Base-by-base conservation (phyloP, 108 stramenopile genomes). In the Nitzschia palea region DNA sequence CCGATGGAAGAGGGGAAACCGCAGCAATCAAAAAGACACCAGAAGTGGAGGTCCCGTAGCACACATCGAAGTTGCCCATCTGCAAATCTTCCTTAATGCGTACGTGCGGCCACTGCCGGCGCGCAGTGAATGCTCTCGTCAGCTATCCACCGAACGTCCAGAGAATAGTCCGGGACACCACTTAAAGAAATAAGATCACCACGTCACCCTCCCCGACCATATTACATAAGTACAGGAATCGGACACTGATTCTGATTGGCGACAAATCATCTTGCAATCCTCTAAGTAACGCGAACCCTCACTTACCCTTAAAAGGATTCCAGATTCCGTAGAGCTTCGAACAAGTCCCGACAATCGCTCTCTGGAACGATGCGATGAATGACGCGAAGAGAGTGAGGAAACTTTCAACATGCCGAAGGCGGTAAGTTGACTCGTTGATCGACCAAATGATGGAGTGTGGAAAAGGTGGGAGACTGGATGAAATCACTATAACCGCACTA, bases 371-470 rank as follows among this genome's bases (percentile, higher is more conserved):
- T 48, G 47, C 18, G 15, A 20, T 18, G n/a, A 48, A 18, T 40
- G 8, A 10, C 37, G 37, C 37, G 47, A 48, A 4, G 47, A 48
- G 8, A 48, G 15, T 20, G 47, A 48, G 22, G 47, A 48, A 18
- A 48, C 47, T 48, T 8, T 48, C 47, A 48, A 48, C 47, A 48
- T 48, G 47, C 18, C 47, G 47, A 20, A n/a, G n/a, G n/a, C n/a
- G n/a, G n/a, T n/a, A n/a, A n/a, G n/a, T n/a, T n/a, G n/a, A n/a
- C n/a, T n/a, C n/a, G n/a, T n/a, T n/a, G n/a, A n/a, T n/a, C n/a
- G n/a, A n/a, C n/a, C n/a, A n/a, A n/a, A n/a, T n/a, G n/a, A n/a
- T n/a, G n/a, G n/a, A n/a, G n/a, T n/a, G n/a, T n/a, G n/a, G n/a
- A n/a, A n/a, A n/a, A n/a, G n/a, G n/a, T n/a, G n/a, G n/a, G n/a